Evolutionary conservation across 257 asterid species (phyloP), one percentile per base, ranked within the genome.

Genomic region (Primulina eburnea): DNA sequence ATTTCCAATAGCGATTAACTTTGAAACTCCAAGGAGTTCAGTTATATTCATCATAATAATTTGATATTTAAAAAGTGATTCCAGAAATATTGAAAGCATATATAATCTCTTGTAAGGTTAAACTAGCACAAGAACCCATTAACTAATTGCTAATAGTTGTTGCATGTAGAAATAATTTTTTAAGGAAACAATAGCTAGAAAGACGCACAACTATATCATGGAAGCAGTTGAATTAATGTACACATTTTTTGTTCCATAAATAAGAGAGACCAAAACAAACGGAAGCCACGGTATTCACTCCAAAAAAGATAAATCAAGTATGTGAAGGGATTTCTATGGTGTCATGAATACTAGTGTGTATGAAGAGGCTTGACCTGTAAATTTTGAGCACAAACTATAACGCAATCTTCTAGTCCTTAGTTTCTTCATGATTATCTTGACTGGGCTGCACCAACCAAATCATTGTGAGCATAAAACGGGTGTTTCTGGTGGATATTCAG

Each of bases 401-500:
- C 17, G 20, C 60, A 20, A 55, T 68, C 65, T 9, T 7, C 64
- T 80, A 83, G 55, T 43, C 65, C 69, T 61, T 75, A 1, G 8
- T 64, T 78, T 75, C 75, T 68, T 84, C 77, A 64, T 28, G 76
- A 60, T 68, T 47, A 60, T 65, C 76, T 35, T 58, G 77, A 12
- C n/a, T 12, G 68, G 82, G 60, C 85, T 77, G 86, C 83, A 71
- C 68, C 6, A 65, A 72, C 35, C 66, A 53, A 60, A 12, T 55
- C 53, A 38, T 4, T 35, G 18, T 73, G 64, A 73, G 80, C 62
- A 47, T 28, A 37, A 59, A 53, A 0, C 52, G 1, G 20, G 32
- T 55, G 59, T 35, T 38, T 10, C n/a, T 69, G 18, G 38, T n/a
- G 60, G 37, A 21, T 9, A n/a, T 26, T 34, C 17, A 10, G 40